Base-by-base conservation (phyloP, 2,329 filamentous ascomycete species). In the Pseudocercospora pini-densiflorae region DNA sequence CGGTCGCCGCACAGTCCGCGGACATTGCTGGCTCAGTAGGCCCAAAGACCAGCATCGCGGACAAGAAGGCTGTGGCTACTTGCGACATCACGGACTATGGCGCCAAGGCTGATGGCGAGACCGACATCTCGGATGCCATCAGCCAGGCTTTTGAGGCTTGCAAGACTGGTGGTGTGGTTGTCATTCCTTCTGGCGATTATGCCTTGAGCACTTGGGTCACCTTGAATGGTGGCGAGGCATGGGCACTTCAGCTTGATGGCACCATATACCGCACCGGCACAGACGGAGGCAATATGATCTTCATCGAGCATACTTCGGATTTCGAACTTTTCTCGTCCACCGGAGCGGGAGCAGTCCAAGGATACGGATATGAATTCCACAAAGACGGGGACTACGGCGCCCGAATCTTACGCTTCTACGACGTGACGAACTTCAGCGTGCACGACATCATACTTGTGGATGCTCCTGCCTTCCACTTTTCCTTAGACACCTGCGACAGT, bases 1-100 rank as follows among this genome's bases (percentile, higher is more conserved):
- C 72, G 73, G 71, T 72, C 64, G 72, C 66, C 62, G 74, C 71
- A 45, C 74, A 75, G 55, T 72, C 72, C 14, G 80, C 78, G 29
- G 79, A 82, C 63, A 76, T 84, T 29, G 76, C 77, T 5, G 81
- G 81, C 61, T 73, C 72, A 6, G 81, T 84, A 16, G 82, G 82
- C n/a, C 82, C 82, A 8, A 73, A 78, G 49, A 85, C 82, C 3
- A 77, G 76, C 3, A 74, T 76, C 55, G 76, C 76, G 0, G 70
- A 73, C 19, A 87, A 87, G 72, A 77, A 76, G 49, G 79, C 79
- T n/a, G 79, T 76, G 55, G 84, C 84, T 70, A 81, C 81, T 10
- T 87, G 85, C 76, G 84, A 83, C 70, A 83, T 87, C 40, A 78
- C 84, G 60, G 75, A 83, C 66, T 86, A 87, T 70, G 85, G 85